Base-by-base conservation (phyloP, 805 yeast species). In the Yarrowia sp. region DNA sequence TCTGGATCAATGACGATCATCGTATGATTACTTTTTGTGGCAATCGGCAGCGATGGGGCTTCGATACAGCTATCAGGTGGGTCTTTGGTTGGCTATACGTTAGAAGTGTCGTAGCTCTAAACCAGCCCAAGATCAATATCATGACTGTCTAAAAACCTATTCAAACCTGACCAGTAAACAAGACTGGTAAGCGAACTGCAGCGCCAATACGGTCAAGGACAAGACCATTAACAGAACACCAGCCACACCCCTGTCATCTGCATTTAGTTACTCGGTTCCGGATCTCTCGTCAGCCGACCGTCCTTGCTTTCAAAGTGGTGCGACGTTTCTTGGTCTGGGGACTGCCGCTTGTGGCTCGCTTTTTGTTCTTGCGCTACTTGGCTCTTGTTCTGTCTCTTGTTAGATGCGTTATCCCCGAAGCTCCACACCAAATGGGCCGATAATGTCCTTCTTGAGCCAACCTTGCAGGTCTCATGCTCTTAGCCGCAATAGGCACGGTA, bases 371-470 rank as follows among this genome's bases (percentile, higher is more conserved):
- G n/a, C n/a, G n/a, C n/a, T 24, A 24, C 30, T 24, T 34, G 34
- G 34, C 33, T 14, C 34, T 24, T 46, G 34, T 46, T 24, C 12
- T 13, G 50, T 17, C 12, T 30, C 34, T 56, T 42, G 42, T 42
- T 42, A 17, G n/a, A n/a, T n/a, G n/a, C n/a, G n/a, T n/a, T n/a
- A n/a, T n/a, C n/a, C n/a, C n/a, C n/a, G n/a, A n/a, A n/a, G n/a
- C n/a, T n/a, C n/a, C n/a, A 15, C 24, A 17, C 60, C 60, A 20
- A 38, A 53, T 53, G 60, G 60, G 43, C 60, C 60, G 60, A 53
- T 53, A 38, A 38, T 38, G 60, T 36, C 60, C 44, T 39, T 53
- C 34, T 38, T 53, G 13, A 38, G 42, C 58, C 60, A 10, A 34
- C 40, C 33, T 12, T 38, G 58, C 58, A 52, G 58, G 20, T 19